Evolutionary conservation across 1,284 basidiomycete genomes (phyloP).

Genomic region (Pascua guehoae): DNA sequence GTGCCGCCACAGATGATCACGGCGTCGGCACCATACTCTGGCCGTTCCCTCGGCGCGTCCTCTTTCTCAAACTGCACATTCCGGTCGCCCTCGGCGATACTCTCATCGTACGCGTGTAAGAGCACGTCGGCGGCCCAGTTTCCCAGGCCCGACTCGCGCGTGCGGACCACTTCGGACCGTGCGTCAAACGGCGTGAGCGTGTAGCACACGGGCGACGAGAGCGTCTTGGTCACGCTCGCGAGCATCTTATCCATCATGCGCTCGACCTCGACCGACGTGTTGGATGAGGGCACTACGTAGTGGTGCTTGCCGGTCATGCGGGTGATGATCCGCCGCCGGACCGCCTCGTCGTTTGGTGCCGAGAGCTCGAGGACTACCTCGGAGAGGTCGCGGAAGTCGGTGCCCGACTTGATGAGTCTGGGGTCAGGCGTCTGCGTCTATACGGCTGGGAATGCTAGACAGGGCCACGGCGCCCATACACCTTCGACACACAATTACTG

Average conservation of each 20-base stretch:
- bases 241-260: slow-evolving; percentile 64
- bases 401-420: slow-evolving; percentile 73
- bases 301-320: slow-evolving; percentile 66
- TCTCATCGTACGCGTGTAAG: slow-evolving; percentile 80
- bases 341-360: slow-evolving; percentile 57
- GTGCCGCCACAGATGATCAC: slow-evolving; percentile 83
- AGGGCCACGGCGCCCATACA: neutral
- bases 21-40: slow-evolving; percentile 57
- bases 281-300: slow-evolving; percentile 59
- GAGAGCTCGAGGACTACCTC: slow-evolving; percentile 65
- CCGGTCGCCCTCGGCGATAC: slow-evolving; percentile 47
- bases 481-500: too few species aligned
- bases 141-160: slow-evolving; percentile 66
- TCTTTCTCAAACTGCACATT: slow-evolving; percentile 23
- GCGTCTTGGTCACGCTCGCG: slow-evolving; percentile 64
- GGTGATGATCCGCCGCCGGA: slow-evolving; percentile 66
- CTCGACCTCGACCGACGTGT: slow-evolving; percentile 59
- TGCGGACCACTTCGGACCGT: slow-evolving; percentile 68
- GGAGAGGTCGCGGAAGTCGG: slow-evolving; percentile 83
- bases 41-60: neutral
- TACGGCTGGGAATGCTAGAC: too few species aligned
- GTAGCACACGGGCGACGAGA: slow-evolving; percentile 69
- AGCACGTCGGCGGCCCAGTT: slow-evolving; percentile 88
- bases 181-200: slow-evolving; percentile 68
- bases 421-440: neutral